Evolutionary conservation across 202 grass and related monocot genomes (phyloP), one percentile per base, ranked within the genome.

Genomic region (Panicum virgatum): DNA sequence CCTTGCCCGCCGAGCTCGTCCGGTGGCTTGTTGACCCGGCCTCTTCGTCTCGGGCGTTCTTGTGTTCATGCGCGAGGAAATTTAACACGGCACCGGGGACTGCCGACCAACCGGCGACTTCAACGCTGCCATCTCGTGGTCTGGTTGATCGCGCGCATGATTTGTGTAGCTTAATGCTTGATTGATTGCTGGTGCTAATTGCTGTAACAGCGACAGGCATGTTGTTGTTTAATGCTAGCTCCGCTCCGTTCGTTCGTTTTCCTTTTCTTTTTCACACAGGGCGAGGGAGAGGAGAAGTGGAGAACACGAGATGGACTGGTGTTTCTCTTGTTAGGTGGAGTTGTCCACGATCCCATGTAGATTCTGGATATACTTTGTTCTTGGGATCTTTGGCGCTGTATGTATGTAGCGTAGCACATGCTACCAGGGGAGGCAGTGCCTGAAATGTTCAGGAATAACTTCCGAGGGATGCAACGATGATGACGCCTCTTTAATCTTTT

Each of bases 51-150:
- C 53, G 9, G 3, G n/a, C 14, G 22, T 7, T 9, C 30, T 30
- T 30, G 30, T 25, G 34, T 13, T 22, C 36, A 7, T 0, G 62
- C 34, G 29, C 29, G 15, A 18, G 26, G 51, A 15, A 9, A 42
- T 36, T 68, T 46, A 27, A 66, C 60, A 43, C 48, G 60, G 42
- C 81, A 18, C 60, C 42, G 7, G 65, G 23, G 62, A 25, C 9
- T 50, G 53, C 32, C 60, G 12, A 74, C 34, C 80, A 32, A 66
- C 75, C 69, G 45, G 78, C 50, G 81, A 88, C 81, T 84, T 80
- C 2, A 74, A 39, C 32, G 23, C 40, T 70, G 7, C 32, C 37
- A 0, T 66, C 27, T 47, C 48, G 46, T 27, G 3, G 56, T 59
- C 47, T 32, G 23, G 7, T 11, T 69, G 38, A 63, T 82, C 3